A percentile compares a stretch with the other conserved stretches of the same genome.
Conservation (phyloP, 208 protist genomes). For the Histomonas meleagridis region DNA sequence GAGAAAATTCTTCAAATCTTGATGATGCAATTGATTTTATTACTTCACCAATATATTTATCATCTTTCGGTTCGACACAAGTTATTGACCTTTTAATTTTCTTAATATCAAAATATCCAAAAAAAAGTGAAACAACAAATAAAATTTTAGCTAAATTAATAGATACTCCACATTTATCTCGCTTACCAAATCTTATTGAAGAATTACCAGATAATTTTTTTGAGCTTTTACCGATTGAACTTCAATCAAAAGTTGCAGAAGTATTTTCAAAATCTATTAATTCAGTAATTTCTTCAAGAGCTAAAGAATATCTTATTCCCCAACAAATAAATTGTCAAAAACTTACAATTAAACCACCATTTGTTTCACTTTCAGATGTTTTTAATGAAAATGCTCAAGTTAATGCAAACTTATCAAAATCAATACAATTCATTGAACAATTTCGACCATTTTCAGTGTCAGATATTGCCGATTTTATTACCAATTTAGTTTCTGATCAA, state of each 20-base stretch:
- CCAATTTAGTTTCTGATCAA: neutral
- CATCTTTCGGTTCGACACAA: neutral
- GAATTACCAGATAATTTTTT: neutral
- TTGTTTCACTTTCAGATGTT: slow-evolving; percentile 19
- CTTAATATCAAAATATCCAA: neutral
- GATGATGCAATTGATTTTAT: neutral
- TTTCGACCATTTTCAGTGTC: neutral
- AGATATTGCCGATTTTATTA: slow-evolving; percentile 6
- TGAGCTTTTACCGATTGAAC: too few species aligned
- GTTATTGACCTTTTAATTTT: neutral
- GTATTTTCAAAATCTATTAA: too few species aligned
- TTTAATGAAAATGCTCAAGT: neutral
- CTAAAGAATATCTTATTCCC: too few species aligned
- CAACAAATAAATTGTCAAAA: neutral
- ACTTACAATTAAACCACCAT: neutral
- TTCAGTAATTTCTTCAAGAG: too few species aligned
- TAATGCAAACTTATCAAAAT: neutral
- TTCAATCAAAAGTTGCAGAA: too few species aligned
- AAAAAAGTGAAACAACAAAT: neutral
- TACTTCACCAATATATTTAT: neutral
- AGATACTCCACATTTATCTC: neutral
- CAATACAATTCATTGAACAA: slow-evolving; percentile 27
- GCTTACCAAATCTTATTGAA: neutral
- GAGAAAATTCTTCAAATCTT: neutral
- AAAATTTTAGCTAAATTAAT: neutral